These are phyloP conservation scores for Blastomyces gilchristii DNA, from an alignment of 2,329 filamentous ascomycete genomes.

Conservation along the genomic window DNA sequence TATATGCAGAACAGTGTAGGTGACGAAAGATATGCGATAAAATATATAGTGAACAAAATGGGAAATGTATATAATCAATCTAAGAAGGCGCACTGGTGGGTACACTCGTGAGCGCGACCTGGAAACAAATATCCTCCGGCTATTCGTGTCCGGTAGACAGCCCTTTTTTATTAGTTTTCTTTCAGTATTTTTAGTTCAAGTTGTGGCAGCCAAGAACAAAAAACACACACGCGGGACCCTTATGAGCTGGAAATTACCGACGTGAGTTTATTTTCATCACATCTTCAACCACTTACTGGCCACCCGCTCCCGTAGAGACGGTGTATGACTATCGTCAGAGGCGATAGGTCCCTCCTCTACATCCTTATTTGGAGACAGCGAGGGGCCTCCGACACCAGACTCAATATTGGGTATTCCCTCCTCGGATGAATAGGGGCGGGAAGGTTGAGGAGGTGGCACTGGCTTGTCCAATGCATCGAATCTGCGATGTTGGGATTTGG, in stretches of 20 bases:
- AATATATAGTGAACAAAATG: neutral
- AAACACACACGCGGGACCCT: neutral
- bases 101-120: no score
- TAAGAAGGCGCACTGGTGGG: no score
- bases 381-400: neutral
- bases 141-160: no score
- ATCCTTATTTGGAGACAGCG: neutral
- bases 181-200: no score
- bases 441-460: conserved; percentile 9
- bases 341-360: neutral
- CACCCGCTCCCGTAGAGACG: neutral
- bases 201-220: neutral
- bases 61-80: neutral
- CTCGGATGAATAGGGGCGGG: neutral
- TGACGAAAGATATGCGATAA: neutral
- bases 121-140: no score
- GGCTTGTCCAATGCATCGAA: conserved; percentile 60
- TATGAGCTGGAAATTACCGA: neutral
- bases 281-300: neutral
- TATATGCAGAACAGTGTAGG: neutral
- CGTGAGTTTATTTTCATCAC: neutral
- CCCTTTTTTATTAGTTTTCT: no score
- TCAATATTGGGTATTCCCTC: neutral
- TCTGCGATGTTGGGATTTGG: conserved; percentile 48
- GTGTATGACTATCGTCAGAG: no score